Conservation (phyloP, 805 yeast genomes). For the Saturnispora diversa region DNA sequence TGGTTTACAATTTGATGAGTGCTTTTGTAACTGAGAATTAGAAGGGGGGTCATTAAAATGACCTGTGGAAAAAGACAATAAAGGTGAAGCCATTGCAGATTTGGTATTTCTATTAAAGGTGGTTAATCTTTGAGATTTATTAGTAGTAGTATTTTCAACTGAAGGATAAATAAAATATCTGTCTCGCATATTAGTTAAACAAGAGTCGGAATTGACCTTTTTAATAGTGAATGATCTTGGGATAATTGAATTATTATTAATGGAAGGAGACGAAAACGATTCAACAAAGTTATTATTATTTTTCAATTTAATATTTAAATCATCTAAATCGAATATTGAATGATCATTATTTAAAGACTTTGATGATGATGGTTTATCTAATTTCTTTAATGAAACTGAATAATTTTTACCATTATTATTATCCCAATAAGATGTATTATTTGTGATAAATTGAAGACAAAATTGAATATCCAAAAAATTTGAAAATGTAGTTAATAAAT, state of each 20-base stretch:
- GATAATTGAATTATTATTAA: constrained; percentile 24
- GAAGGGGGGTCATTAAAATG: too few species aligned
- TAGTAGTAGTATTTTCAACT: not conserved
- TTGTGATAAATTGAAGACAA: constrained; percentile 34
- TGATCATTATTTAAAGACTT: not conserved
- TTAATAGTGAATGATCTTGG: constrained; percentile 21
- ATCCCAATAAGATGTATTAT: constrained; percentile 32
- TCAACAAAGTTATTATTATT: constrained; percentile 26
- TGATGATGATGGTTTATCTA: constrained; percentile 1
- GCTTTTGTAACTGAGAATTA: too few species aligned
- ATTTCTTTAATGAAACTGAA: constrained; percentile 30
- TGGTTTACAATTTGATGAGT: too few species aligned
- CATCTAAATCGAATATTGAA: constrained; percentile 22
- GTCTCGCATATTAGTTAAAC: constrained; percentile 16
- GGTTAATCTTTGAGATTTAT: not conserved
- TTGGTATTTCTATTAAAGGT: not conserved
- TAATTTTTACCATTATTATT: constrained; percentile 33
- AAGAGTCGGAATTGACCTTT: constrained; percentile 28
- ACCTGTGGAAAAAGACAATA: too few species aligned
- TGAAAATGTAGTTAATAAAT: constrained; percentile 22
- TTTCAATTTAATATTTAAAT: constrained; percentile 25
- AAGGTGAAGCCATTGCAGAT: constrained; percentile 11
- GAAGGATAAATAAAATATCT: not conserved
- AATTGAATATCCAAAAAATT: constrained; percentile 29
- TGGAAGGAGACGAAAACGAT: constrained; percentile 15